phyloP scores from a whole-genome alignment of 352 stramenopile genomes.

The Pythium folliculosum region DNA sequence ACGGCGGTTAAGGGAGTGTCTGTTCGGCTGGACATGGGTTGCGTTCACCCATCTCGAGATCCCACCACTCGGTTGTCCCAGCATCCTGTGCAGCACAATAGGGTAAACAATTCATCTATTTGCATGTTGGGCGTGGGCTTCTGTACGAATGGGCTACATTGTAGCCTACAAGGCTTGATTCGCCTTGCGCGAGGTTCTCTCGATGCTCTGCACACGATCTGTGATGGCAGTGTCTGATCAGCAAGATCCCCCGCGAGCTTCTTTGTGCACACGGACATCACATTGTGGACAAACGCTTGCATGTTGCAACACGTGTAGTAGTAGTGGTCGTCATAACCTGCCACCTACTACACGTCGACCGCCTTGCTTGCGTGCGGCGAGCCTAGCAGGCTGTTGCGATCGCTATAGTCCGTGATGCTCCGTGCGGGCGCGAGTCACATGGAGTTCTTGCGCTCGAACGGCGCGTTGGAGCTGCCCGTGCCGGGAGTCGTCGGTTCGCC shows the following conservation, averaged over 20 bases:
- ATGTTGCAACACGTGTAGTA: background rate
- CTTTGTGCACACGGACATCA: background rate
- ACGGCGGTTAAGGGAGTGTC: no score
- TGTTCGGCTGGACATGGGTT: no score
- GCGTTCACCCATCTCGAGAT: no score
- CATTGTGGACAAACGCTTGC: background rate
- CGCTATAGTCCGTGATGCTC: slow-evolving; percentile 26
- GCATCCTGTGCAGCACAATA: no score
- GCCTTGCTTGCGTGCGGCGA: slow-evolving; percentile 13
- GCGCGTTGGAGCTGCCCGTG: slow-evolving; percentile 14
- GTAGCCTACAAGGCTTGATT: no score
- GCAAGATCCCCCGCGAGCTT: background rate
- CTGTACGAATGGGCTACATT: no score
- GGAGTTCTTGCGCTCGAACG: slow-evolving; percentile 29
- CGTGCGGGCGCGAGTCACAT: slow-evolving; percentile 24
- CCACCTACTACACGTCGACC: background rate
- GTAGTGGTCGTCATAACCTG: background rate
- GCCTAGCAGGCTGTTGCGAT: slow-evolving; percentile 28
- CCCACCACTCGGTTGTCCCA: no score
- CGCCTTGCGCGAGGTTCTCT: no score
- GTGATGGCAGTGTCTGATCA: no score
- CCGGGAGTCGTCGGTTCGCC: slow-evolving; percentile 10
- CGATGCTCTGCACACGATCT: no score
- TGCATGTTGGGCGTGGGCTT: no score
- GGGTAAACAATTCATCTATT: no score